phyloP scores from a whole-genome alignment of 192 early-diverging fungal species.

The Coemansia sp. region DNA sequence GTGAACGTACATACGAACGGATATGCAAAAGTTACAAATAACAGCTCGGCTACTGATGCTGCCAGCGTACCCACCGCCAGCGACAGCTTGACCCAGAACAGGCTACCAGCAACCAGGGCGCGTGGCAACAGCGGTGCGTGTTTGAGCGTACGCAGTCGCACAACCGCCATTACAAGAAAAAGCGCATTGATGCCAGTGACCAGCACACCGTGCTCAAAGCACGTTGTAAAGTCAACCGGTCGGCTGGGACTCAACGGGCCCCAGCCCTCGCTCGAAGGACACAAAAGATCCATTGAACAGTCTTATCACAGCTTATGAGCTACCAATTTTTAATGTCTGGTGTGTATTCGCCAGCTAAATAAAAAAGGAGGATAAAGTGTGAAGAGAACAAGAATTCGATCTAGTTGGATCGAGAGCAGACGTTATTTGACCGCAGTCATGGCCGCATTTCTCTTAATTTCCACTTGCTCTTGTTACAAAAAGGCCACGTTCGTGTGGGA shows the following conservation, averaged over 20 bases:
- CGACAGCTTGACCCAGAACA: conserved; percentile 20
- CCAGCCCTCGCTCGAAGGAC: conserved; percentile 43
- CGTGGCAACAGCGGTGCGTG: neutral
- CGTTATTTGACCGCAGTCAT: no score
- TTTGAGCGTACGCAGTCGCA: conserved; percentile 6
- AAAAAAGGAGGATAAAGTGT: no score
- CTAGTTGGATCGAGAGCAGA: no score
- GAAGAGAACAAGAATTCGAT: no score
- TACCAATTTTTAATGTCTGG: no score
- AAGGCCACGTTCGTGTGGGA: no score
- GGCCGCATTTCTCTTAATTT: no score
- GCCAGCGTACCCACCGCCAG: conserved; percentile 3
- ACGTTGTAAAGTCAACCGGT: conserved; percentile 37
- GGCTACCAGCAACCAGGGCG: neutral
- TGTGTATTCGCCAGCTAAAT: no score
- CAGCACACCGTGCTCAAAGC: conserved; percentile 42
- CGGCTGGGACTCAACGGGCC: conserved; percentile 34
- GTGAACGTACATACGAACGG: conserved; percentile 5
- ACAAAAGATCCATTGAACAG: conserved; percentile 16
- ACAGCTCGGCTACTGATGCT: conserved; percentile 26
- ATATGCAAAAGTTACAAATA: neutral
- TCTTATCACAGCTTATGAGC: no score
- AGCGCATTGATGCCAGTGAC: conserved; percentile 7
- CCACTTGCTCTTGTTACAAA: no score
- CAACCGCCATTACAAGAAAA: conserved; percentile 13